Evolutionary conservation across 768 basidiomycete genomes (phyloP).

Genomic region (Xanthoconium stramineum): DNA sequence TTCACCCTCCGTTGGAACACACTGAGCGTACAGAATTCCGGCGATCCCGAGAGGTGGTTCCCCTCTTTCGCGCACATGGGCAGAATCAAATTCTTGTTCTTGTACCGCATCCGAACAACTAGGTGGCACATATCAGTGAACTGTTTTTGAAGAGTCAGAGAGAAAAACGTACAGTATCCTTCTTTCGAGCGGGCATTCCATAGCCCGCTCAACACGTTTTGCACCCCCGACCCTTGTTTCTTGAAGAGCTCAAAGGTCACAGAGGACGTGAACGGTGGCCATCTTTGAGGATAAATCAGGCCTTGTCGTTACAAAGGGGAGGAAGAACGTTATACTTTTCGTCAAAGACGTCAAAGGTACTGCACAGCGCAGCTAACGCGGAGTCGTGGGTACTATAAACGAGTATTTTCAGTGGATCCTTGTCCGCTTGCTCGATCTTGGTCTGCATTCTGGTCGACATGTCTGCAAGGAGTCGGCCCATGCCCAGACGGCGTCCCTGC

Average conservation of each 20-base stretch:
- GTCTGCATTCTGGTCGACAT: constrained; percentile 59
- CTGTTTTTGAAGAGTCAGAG: not conserved
- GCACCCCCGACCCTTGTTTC: constrained; percentile 32
- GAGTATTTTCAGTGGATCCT: constrained; percentile 58
- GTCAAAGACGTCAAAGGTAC: constrained; percentile 71
- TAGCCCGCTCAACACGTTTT: constrained; percentile 42
- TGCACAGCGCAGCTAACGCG: constrained; percentile 58
- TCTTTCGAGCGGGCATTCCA: constrained; percentile 27
- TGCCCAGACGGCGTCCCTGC: constrained; percentile 71
- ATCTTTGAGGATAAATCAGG: constrained; percentile 36
- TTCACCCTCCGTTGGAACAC: constrained; percentile 61
- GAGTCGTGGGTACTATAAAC: constrained; percentile 75
- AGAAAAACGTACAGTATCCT: constrained; percentile 42
- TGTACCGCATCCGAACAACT: constrained; percentile 68
- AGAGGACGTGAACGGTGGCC: constrained; percentile 74
- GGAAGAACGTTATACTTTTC: constrained; percentile 45
- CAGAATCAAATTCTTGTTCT: constrained; percentile 60
- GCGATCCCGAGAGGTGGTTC: constrained; percentile 64
- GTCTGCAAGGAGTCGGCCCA: constrained; percentile 72
- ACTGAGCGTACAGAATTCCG: constrained; percentile 69
- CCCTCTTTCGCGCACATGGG: constrained; percentile 65
- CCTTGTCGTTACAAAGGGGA: not conserved
- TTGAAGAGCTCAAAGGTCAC: constrained; percentile 75
- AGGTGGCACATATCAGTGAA: not conserved
- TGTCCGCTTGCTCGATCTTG: constrained; percentile 44